phyloP scores from a whole-genome alignment of 2,329 filamentous ascomycete genomes.

The Diaporthe amygdali region DNA sequence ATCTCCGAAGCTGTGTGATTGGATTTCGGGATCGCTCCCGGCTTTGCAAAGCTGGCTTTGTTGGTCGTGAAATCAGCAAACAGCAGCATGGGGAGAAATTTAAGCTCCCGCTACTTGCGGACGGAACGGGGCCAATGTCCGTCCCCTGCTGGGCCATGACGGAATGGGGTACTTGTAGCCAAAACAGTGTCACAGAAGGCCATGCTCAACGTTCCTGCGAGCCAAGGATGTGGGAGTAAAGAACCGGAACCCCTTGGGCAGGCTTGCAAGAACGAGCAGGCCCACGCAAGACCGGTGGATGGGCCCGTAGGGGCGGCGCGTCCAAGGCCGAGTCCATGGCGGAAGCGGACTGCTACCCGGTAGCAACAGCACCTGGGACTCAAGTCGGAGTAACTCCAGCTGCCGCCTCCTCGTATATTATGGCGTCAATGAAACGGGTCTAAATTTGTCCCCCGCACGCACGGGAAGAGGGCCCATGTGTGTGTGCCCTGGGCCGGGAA shows the following conservation, averaged over 20 bases:
- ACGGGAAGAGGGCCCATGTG: not conserved
- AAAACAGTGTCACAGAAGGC: not conserved
- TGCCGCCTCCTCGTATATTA: constrained; percentile 5
- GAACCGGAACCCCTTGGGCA: not conserved
- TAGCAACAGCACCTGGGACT: not conserved
- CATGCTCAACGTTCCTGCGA: no score
- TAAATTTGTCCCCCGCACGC: constrained; percentile 1
- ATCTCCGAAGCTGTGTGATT: not conserved
- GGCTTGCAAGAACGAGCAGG: not conserved
- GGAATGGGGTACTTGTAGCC: not conserved
- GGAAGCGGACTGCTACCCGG: not conserved
- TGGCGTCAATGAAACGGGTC: constrained; percentile 7
- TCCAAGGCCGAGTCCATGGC: not conserved
- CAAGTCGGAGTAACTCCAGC: not conserved
- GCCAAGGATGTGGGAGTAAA: not conserved
- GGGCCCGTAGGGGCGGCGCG: not conserved
- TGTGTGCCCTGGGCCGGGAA: not conserved
- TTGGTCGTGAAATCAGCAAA: not conserved
- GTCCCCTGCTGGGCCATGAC: no score
- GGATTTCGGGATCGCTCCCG: not conserved
- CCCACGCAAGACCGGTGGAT: not conserved
- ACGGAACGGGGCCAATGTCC: not conserved
- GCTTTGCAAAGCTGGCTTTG: no score
- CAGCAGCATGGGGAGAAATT: not conserved
- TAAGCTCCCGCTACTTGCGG: not conserved